Base-by-base conservation (phyloP, 2,329 filamentous ascomycete species). In the Trichoderma sp. region DNA sequence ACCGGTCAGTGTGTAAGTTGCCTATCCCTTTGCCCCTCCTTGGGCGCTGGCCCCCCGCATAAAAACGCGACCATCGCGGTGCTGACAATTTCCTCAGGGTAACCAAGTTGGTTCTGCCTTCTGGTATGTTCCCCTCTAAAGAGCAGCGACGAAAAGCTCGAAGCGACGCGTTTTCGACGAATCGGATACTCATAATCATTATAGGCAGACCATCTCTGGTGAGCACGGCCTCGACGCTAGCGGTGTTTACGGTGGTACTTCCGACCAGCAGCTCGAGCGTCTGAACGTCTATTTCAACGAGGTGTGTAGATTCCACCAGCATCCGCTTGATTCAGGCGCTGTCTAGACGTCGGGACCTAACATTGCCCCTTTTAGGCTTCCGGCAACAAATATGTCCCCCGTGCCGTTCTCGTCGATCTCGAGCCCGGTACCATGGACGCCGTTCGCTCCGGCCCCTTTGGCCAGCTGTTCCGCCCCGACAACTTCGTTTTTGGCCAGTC, bases 71-170 rank as follows among this genome's bases (percentile, higher is more conserved):
- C 36, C 63, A 72, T 75, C 73, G 72, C 74, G 73, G 73, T 76
- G 81, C 84, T 78, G 86, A 80, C 72, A 74, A 68, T 74, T 76
- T 79, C 73, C 71, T 79, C 81, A 98, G 95, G 95, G 96, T 91
- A 98, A 98, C 92, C 96, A 98, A 93, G 97, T 98, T 80, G 96
- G 96, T 95, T 95, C 96, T 89, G 96, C 96, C 86, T 99, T 99
- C 90, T 99, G 72, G 72, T 73, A 71, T 47, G 72, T 73, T 67
- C 9, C 28, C 32, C 47, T 53, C 26, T 53, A 30, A 53, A 53
- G 21, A 72, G 21, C 32, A n/a, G 39, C 32, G 57, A n/a, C 21
- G 58, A 30, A 60, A 32, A 39, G 14, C 36, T 60, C 28, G 26
- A 18, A 53, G 57, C 47, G 39, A 64, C 71, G 58, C 57, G 57